Base-by-base conservation (phyloP, 2,329 filamentous ascomycete genomes). In the Teratosphaeria viscida region DNA sequence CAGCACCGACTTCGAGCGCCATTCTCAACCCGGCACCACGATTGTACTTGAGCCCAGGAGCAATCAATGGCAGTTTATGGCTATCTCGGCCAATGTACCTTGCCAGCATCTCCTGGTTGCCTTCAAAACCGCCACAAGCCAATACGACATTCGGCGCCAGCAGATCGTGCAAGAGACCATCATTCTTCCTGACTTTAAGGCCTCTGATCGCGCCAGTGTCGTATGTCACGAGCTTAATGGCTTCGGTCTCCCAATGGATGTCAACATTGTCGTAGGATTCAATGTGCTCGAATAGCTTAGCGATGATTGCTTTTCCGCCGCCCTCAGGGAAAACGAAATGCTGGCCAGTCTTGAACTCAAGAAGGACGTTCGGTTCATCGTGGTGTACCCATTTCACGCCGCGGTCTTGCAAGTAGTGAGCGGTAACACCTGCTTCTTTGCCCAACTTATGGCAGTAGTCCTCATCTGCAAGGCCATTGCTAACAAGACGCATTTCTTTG, bases 321-420 rank as follows among this genome's bases (percentile, higher is more conserved):
- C 73, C 74, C 54, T 75, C 73, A 0, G 74, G 71, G 62, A 74
- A 73, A 11, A 75, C 73, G 56, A 76, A 75, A 59, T 74, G 73
- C 60, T 76, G 74, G 39, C 67, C 68, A 14, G 74, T 75, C 59
- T 76, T 72, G 61, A 75, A 75, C 59, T 75, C 74, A 49, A 76
- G 66, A 26, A 76, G 59, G 5, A 76, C 74, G 59, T 76, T 74
- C 35, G 73, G 67, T 60, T 75, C 73, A 59, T 75, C 71, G 54
- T 75, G 72, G 56, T 75, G 72, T 19, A 73, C 69, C 52, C 68
- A 72, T 56, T 68, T 68, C 35, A 71, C 70, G 10, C 73, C 73
- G 54, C 71, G 71, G 35, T 73, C 71, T 57, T 74, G 59, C 11
- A 76, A 66, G 59, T 73, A 76, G 56, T 69, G 62, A 1, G 72